Evolutionary conservation across 495 filamentous ascomycete species (phyloP).

Genomic region (Hypoxylon lienhwacheense): DNA sequence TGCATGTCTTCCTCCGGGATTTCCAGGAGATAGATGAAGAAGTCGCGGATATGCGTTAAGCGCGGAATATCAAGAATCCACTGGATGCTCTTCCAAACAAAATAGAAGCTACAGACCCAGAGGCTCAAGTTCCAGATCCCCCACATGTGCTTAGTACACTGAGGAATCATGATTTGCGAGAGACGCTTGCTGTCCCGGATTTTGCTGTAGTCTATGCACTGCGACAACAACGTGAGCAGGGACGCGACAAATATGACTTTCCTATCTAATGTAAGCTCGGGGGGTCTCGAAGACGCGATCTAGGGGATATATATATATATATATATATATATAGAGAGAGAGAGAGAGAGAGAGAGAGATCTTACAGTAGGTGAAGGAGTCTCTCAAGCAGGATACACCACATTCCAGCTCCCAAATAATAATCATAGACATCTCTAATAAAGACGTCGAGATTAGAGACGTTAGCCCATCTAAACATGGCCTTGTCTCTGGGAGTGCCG

Average conservation of each 20-base stretch:
- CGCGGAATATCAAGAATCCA: constrained; percentile 74
- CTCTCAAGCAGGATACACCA: constrained; percentile 83
- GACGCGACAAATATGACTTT: constrained; percentile 75
- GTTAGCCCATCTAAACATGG: constrained; percentile 95
- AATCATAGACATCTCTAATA: constrained; percentile 85
- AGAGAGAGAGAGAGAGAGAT: not conserved
- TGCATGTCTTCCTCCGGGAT: constrained; percentile 93
- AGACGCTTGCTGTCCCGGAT: constrained; percentile 74
- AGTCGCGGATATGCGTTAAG: constrained; percentile 79
- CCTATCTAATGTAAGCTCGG: constrained; percentile 37
- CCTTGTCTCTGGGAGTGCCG: constrained; percentile 74
- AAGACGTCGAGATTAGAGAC: constrained; percentile 91
- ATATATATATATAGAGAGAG: no score
- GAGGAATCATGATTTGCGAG: constrained; percentile 73
- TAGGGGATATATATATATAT: not conserved
- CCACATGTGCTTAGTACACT: constrained; percentile 88
- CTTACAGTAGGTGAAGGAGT: constrained; percentile 73
- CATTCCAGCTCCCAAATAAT: constrained; percentile 82
- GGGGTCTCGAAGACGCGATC: not conserved
- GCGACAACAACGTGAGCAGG: constrained; percentile 81
- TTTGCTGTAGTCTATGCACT: constrained; percentile 81
- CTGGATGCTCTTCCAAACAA: constrained; percentile 76
- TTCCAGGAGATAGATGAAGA: constrained; percentile 81
- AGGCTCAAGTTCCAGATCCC: constrained; percentile 73
- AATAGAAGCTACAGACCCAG: constrained; percentile 87